Percentiles rank a stretch among this genome's conserved stretches.
Conservation (phyloP, 805 yeast species). For the Nakazawaea peltata region DNA sequence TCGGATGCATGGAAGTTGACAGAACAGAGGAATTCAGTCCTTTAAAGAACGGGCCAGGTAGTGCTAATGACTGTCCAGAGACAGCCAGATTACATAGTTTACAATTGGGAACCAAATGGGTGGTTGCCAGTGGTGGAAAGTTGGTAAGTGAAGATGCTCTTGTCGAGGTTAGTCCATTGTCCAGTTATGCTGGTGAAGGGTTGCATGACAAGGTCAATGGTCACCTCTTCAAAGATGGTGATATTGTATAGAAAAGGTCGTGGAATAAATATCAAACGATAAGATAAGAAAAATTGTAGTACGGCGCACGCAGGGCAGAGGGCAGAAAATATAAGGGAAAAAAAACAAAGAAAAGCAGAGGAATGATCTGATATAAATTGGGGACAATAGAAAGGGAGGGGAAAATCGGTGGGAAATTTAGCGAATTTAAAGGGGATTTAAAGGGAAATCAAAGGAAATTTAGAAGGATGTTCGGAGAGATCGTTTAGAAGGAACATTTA, state of each 20-base stretch:
- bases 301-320: too few species aligned
- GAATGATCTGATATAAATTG: too few species aligned
- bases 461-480: too few species aligned
- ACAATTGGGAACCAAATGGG: conserved; percentile 68
- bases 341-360: too few species aligned
- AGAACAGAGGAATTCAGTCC: conserved; percentile 88
- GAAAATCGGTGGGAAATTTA: too few species aligned
- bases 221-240: conserved; percentile 13
- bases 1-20: conserved; percentile 89
- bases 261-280: not conserved
- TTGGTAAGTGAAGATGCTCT: conserved; percentile 34
- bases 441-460: too few species aligned
- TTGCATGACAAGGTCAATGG: conserved; percentile 42
- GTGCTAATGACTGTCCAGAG: conserved; percentile 78
- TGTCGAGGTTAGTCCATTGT: conserved; percentile 71
- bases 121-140: conserved; percentile 58
- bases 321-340: too few species aligned
- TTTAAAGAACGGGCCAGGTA: conserved; percentile 80
- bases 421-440: too few species aligned
- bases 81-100: conserved; percentile 66
- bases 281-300: too few species aligned
- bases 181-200: conserved; percentile 74
- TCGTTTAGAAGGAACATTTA: too few species aligned
- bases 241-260: conserved; percentile 10
- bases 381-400: too few species aligned